A percentile compares a stretch with the other conserved stretches of the same genome.
phyloP scores from a whole-genome alignment of 2,329 filamentous ascomycete species.

The Clonostachys rosea region DNA sequence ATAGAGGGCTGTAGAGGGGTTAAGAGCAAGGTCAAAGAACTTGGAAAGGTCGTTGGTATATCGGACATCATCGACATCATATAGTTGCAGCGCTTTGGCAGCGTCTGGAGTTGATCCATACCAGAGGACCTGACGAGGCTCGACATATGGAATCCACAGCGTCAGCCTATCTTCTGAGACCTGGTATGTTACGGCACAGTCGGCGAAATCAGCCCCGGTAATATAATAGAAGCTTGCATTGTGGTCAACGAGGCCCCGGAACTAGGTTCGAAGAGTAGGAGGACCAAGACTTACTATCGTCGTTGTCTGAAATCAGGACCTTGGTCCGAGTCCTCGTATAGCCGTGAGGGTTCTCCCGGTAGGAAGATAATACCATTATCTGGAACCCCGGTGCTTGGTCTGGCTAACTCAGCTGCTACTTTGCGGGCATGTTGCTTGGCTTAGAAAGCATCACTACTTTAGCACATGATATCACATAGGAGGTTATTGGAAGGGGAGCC shows the following conservation, averaged over 20 bases:
- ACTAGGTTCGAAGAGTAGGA: not conserved
- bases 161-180: slow-evolving; percentile 56
- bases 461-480: not conserved
- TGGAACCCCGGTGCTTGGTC: slow-evolving; percentile 15
- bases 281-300: slow-evolving; percentile 43
- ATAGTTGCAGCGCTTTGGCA: slow-evolving; percentile 55
- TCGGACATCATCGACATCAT: slow-evolving; percentile 68
- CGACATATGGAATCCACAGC: slow-evolving; percentile 69
- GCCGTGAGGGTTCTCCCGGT: slow-evolving; percentile 42
- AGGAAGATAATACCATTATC: slow-evolving; percentile 50
- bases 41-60: slow-evolving; percentile 50
- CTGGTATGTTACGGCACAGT: slow-evolving; percentile 53
- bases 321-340: slow-evolving; percentile 57
- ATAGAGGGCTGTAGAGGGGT: slow-evolving; percentile 29
- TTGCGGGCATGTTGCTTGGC: slow-evolving; percentile 54
- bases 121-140: slow-evolving; percentile 58
- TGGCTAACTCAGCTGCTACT: slow-evolving; percentile 41
- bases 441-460: slow-evolving; percentile 12
- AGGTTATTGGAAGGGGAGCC: not conserved
- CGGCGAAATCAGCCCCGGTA: slow-evolving; percentile 47
- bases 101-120: slow-evolving; percentile 56
- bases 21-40: slow-evolving; percentile 31
- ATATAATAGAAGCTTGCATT: slow-evolving; percentile 52
- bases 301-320: slow-evolving; percentile 51
- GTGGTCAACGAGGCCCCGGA: not conserved